Percentiles rank a stretch among this genome's conserved stretches.
phyloP scores from a whole-genome alignment of 495 filamentous ascomycete species.

The Geopyxis carbonaria region DNA sequence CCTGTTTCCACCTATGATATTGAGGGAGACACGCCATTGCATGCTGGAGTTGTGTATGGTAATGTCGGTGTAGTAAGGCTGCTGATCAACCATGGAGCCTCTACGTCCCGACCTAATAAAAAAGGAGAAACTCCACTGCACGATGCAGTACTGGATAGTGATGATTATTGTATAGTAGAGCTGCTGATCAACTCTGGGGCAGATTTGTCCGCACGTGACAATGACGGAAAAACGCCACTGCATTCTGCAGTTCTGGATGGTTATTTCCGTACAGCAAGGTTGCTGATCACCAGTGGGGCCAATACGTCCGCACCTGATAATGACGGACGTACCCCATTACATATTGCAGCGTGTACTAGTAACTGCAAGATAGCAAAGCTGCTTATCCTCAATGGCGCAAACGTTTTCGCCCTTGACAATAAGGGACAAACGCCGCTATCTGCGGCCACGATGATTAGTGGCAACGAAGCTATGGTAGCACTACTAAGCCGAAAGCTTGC shows the following conservation, averaged over 20 bases:
- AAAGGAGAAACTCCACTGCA: not conserved
- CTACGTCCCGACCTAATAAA: not conserved
- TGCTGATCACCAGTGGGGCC: slow-evolving; percentile 1
- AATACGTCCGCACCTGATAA: not conserved
- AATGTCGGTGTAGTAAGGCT: slow-evolving; percentile 2
- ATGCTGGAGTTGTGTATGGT: too few relatives aligned
- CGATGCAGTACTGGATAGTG: too few relatives aligned
- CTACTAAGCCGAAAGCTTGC: too few relatives aligned
- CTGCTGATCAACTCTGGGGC: not conserved
- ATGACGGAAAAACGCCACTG: not conserved
- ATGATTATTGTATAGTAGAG: too few relatives aligned
- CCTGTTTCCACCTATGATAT: too few relatives aligned
- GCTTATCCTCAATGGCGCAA: slow-evolving; percentile 26
- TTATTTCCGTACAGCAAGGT: not conserved
- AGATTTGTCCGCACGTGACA: not conserved
- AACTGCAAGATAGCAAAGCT: slow-evolving; percentile 33
- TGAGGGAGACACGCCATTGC: too few relatives aligned
- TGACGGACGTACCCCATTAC: not conserved
- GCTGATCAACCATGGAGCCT: not conserved
- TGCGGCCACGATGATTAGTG: too few relatives aligned
- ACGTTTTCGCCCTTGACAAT: not conserved
- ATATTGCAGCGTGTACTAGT: slow-evolving; percentile 33
- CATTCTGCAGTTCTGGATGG: not conserved
- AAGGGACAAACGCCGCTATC: not conserved
- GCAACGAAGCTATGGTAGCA: too few relatives aligned